These are phyloP conservation scores for Cutaneotrichosporon sp. DNA, from an alignment of 1,284 basidiomycete genomes.

Conservation along the genomic window DNA sequence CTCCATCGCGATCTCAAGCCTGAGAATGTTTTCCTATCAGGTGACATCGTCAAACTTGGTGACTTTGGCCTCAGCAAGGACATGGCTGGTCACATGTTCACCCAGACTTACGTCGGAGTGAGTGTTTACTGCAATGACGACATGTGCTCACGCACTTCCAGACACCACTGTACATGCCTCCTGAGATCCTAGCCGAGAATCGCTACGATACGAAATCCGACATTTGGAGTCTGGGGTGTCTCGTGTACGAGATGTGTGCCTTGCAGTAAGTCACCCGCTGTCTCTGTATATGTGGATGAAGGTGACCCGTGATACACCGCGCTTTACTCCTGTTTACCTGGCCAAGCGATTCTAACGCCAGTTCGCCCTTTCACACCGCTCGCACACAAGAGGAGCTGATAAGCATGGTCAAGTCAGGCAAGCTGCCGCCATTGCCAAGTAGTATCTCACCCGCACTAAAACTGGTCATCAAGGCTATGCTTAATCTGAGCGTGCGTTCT, in stretches of 20 bases:
- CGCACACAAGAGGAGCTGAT: conserved; percentile 46
- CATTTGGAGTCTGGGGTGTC: conserved; percentile 95
- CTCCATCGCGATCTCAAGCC: conserved; percentile 94
- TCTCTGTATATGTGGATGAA: too few species aligned
- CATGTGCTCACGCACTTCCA: conserved; percentile 34
- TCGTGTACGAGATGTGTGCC: conserved; percentile 92
- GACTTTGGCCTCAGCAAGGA: conserved; percentile 96
- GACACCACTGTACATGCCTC: conserved; percentile 99
- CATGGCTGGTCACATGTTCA: conserved; percentile 77
- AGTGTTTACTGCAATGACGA: conserved; percentile 32
- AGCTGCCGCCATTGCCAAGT: conserved; percentile 39
- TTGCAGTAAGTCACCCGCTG: conserved; percentile 55
- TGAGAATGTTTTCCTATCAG: conserved; percentile 64
- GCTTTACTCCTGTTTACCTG: too few species aligned
- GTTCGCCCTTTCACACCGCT: conserved; percentile 46
- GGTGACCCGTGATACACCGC: too few species aligned
- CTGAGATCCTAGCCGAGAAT: conserved; percentile 92
- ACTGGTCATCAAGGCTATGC: conserved; percentile 41
- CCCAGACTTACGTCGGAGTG: conserved; percentile 94
- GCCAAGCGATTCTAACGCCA: too few species aligned
- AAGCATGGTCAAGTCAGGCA: conserved; percentile 43
- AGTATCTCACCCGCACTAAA: conserved; percentile 38
- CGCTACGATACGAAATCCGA: conserved; percentile 96
- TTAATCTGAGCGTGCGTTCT: conserved; percentile 40
- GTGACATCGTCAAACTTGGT: conserved; percentile 73